These are phyloP conservation scores for Tolypocladium inflatum DNA, from an alignment of 2,329 filamentous ascomycete species.

Conservation along the genomic window DNA sequence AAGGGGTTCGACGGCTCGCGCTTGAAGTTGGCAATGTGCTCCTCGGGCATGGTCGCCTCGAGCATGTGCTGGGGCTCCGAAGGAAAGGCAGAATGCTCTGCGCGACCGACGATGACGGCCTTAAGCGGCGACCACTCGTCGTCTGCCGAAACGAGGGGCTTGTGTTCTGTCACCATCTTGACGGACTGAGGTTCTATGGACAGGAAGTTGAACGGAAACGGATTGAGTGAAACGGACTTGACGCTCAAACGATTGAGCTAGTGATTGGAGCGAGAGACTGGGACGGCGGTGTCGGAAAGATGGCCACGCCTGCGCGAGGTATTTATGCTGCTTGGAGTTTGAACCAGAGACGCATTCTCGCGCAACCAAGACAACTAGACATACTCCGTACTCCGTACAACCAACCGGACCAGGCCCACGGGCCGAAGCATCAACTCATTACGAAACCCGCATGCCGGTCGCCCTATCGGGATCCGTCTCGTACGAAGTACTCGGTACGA, in stretches of 20 bases:
- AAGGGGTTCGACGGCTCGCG: not conserved
- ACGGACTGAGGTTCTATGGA: not conserved
- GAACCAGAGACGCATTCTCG: not conserved
- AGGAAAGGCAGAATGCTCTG: conserved; percentile 2
- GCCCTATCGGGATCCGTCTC: not conserved
- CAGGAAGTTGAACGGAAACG: not conserved
- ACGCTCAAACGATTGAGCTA: not conserved
- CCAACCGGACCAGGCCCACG: not conserved
- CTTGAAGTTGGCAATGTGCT: not conserved
- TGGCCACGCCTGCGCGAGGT: not conserved
- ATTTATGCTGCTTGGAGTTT: not conserved
- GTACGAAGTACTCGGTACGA: not conserved
- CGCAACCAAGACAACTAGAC: not conserved
- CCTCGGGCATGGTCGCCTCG: not conserved
- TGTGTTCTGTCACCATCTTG: not conserved
- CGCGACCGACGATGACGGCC: conserved; percentile 3
- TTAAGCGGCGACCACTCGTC: conserved; percentile 3
- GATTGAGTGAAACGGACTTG: not conserved
- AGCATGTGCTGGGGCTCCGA: conserved; percentile 2
- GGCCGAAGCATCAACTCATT: not conserved
- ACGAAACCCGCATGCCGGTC: not conserved
- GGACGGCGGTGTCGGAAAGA: not conserved
- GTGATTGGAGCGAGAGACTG: not conserved
- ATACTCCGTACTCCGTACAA: not conserved
- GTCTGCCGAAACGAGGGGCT: not conserved